Evolutionary conservation across 2,329 filamentous ascomycete species (phyloP).

Genomic region (Fusarium vanettenii): DNA sequence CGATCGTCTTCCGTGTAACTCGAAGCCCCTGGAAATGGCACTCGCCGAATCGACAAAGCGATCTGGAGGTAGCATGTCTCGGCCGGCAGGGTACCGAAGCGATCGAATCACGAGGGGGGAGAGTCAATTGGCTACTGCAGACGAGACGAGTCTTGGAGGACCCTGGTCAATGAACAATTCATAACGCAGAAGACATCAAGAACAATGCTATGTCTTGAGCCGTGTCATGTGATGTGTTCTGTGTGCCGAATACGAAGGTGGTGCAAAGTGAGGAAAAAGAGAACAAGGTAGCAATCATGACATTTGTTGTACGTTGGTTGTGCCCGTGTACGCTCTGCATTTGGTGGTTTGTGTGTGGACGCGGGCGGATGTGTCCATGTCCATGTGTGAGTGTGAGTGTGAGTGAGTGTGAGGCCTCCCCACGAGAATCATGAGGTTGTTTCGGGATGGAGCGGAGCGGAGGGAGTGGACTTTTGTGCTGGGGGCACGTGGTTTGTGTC

Average conservation of each 20-base stretch:
- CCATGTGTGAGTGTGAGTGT: slow-evolving; percentile 6
- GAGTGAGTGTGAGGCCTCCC: slow-evolving; percentile 25
- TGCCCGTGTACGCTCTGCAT: slow-evolving; percentile 5
- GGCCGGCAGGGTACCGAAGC: slow-evolving; percentile 36
- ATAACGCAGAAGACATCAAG: not conserved
- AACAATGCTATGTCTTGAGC: not conserved
- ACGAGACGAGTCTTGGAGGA: slow-evolving; percentile 25
- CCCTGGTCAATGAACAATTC: not conserved
- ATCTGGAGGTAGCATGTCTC: slow-evolving; percentile 36
- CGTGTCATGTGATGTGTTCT: not conserved
- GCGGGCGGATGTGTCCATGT: not conserved
- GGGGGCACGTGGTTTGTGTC: slow-evolving; percentile 20
- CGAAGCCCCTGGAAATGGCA: slow-evolving; percentile 4
- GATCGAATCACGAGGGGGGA: slow-evolving; percentile 5
- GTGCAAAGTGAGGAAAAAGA: not conserved
- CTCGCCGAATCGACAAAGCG: slow-evolving; percentile 10
- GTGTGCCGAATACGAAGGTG: not conserved
- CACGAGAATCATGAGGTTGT: not conserved
- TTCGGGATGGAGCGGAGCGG: slow-evolving; percentile 11
- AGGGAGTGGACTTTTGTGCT: slow-evolving; percentile 1
- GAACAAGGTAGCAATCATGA: slow-evolving; percentile 7
- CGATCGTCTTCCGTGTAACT: slow-evolving; percentile 21
- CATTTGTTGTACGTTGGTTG: not conserved
- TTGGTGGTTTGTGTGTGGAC: slow-evolving; percentile 8
- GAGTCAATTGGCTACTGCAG: slow-evolving; percentile 36